phyloP scores from a whole-genome alignment of 1,284 basidiomycete genomes.

The Entoloma clypeatum region DNA sequence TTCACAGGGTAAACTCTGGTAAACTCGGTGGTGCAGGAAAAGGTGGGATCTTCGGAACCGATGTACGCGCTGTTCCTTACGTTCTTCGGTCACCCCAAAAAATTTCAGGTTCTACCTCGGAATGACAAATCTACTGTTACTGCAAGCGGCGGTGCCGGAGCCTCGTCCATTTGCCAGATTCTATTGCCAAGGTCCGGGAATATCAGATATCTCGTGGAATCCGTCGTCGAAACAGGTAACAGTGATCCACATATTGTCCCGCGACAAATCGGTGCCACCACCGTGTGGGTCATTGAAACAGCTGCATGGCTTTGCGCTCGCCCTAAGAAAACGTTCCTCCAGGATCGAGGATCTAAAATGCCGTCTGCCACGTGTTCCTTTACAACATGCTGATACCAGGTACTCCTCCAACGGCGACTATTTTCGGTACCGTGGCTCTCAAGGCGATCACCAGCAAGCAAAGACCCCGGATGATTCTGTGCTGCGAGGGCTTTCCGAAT shows the following conservation, averaged over 20 bases:
- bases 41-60: constrained; percentile 27
- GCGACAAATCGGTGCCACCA: constrained; percentile 17
- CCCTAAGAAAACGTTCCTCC: constrained; percentile 8
- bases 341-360: constrained; percentile 17
- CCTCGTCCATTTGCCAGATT: constrained; percentile 14
- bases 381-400: too few relatives aligned
- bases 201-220: too few relatives aligned
- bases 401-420: constrained; percentile 26
- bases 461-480: too few relatives aligned
- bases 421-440: constrained; percentile 37
- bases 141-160: constrained; percentile 17
- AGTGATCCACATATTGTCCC: too few relatives aligned
- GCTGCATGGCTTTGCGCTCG: constrained; percentile 16
- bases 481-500: too few relatives aligned
- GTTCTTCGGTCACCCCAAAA: too few relatives aligned
- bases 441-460: constrained; percentile 10
- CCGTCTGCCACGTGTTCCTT: constrained; percentile 29
- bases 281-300: constrained; percentile 19
- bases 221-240: constrained; percentile 12
- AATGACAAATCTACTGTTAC: too few relatives aligned
- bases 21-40: constrained; percentile 19
- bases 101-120: too few relatives aligned
- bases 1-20: too few relatives aligned
- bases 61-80: too few relatives aligned
- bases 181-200: too few relatives aligned